Evolutionary conservation across 2,329 filamentous ascomycete species (phyloP), one percentile per base, ranked within the genome.

Genomic region (Trichoderma asperellum): DNA sequence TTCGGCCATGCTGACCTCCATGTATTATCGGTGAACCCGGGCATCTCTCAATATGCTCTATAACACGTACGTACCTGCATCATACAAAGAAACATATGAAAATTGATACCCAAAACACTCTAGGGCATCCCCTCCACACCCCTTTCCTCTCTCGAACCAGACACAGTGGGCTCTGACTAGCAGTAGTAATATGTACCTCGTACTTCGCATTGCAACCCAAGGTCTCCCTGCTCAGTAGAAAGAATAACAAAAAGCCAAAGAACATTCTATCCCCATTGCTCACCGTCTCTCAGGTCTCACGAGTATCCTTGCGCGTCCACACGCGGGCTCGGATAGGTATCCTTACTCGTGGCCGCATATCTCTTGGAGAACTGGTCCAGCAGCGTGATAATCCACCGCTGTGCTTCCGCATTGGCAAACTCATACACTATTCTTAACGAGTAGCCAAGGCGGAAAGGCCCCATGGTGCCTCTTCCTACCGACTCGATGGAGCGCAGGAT

Each of bases 401-500:
- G 79, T 11, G 75, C 75, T 21, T 76, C 72, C 10, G 74, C 70
- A 43, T 77, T 77, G 34, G 77, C 79, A 72, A 83, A 77, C 60
- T 82, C 81, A 65, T 81, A 81, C 55, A 76, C 78, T 27, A 83
- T 79, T 27, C 80, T 75, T 53, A 82, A 72, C 21, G 77, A 73
- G 61, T 79, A 81, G 11, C 79, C 80, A 37, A 81, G 71, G 32
- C 81, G 75, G 64, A 79, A 80, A 43, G 79, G 79, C 2, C 81
- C 81, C 76, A 82, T 77, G 12, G 77, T 72, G 4, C 80, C 81
- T 29, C 68, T 67, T n/a, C 77, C 76, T 5, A 83, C 73, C 12
- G 73, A 77, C 73, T 82, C 81, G 57, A 82, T 70, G 12, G 79
- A 80, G 14, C 79, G 77, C 37, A 80, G 71, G 55, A 83, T 81